Evolutionary conservation across 305 asterid species (phyloP).

Genomic region (Lippia alba): DNA sequence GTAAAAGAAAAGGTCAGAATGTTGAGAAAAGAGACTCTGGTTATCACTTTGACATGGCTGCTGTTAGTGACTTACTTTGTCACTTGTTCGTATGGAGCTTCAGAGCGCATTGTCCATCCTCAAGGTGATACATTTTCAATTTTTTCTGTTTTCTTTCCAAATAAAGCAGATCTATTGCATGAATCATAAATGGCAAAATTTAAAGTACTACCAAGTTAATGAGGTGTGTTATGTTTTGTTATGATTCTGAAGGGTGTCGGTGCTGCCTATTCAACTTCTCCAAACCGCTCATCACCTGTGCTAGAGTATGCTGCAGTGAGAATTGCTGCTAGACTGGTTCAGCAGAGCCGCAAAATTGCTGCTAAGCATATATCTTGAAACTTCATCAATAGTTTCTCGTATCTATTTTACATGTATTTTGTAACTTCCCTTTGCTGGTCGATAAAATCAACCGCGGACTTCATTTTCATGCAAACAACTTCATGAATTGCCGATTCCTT

Average conservation of each 20-base stretch:
- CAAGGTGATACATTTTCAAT: conserved; percentile 27
- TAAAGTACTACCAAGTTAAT: conserved; percentile 2
- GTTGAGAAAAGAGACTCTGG: conserved; percentile 28
- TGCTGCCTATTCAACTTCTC: conserved; percentile 48
- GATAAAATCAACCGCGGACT: background rate
- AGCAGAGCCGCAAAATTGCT: conserved; percentile 14
- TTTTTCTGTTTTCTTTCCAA: background rate
- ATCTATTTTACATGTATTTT: conserved; percentile 5
- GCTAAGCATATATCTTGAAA: conserved; percentile 15
- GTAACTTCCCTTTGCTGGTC: conserved; percentile 10
- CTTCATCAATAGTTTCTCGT: background rate
- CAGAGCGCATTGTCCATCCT: conserved; percentile 24
- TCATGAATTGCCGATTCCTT: background rate
- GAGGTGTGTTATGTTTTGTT: conserved; percentile 1
- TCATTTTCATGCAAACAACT: background rate
- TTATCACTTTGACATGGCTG: conserved; percentile 42
- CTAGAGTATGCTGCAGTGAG: conserved; percentile 36
- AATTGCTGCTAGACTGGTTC: conserved; percentile 41
- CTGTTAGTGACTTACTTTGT: conserved; percentile 37
- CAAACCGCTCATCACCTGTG: conserved; percentile 41
- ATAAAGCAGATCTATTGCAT: background rate
- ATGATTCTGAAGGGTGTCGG: conserved; percentile 40
- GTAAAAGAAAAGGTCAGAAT: background rate
- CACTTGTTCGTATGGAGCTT: conserved; percentile 36
- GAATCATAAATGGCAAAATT: background rate